phyloP scores from a whole-genome alignment of 2,329 filamentous ascomycete species.

The Diaporthe sp. region DNA sequence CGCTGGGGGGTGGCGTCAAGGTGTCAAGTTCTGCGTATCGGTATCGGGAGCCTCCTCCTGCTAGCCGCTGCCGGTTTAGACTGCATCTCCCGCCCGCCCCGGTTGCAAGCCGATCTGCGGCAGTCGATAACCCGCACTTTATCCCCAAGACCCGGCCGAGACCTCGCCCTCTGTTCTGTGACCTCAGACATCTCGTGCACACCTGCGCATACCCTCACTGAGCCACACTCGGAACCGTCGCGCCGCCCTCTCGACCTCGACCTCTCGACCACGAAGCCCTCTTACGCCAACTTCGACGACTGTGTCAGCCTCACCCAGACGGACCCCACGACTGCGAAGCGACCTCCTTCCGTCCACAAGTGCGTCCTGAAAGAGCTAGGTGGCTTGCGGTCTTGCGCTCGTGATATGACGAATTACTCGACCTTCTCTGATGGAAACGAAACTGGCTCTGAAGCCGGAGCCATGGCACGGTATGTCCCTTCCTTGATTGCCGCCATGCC shows the following conservation, averaged over 20 bases:
- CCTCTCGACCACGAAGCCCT: neutral
- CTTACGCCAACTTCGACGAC: neutral
- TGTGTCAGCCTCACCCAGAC: conserved; percentile 3
- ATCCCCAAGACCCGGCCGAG: conserved; percentile 4
- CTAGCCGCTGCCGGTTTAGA: conserved; percentile 37
- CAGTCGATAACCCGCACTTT: conserved; percentile 14
- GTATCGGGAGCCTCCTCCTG: conserved; percentile 21
- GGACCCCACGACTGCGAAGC: neutral
- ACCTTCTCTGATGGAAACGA: conserved; percentile 65
- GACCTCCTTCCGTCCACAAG: neutral
- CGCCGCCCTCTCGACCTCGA: neutral
- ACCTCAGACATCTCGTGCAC: conserved; percentile 4
- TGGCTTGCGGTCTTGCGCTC: conserved; percentile 13
- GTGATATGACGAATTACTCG: conserved; percentile 69
- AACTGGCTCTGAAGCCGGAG: conserved; percentile 55
- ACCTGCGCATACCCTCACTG: neutral
- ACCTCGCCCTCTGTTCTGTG: neutral
- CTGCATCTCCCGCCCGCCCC: conserved; percentile 2
- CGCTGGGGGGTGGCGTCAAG: conserved; percentile 33
- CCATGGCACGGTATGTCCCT: conserved; percentile 63
- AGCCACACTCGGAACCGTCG: conserved; percentile 3
- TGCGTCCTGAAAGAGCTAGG: conserved; percentile 18
- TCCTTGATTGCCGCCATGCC: neutral
- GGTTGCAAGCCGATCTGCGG: conserved; percentile 32
- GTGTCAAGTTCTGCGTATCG: conserved; percentile 17